These are phyloP conservation scores for Hyphodiscus sp. DNA, from an alignment of 2,329 filamentous ascomycete genomes.

Conservation along the genomic window DNA sequence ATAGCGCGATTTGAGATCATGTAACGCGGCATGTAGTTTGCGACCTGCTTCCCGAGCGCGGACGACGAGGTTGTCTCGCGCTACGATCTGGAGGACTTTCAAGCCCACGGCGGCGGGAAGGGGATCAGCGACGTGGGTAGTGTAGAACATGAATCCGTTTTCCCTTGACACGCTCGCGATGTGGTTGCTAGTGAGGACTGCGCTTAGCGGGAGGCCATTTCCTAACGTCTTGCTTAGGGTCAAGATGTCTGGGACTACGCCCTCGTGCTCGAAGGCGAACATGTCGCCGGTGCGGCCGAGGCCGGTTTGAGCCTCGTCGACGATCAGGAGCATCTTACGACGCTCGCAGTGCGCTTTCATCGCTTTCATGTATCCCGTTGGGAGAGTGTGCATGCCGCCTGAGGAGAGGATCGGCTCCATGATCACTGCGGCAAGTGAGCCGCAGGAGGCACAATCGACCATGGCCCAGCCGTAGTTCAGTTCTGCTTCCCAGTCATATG, in stretches of 20 bases:
- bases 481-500: slow-evolving; percentile 60
- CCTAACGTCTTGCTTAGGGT: slow-evolving; percentile 56
- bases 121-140: slow-evolving; percentile 58
- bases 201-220: slow-evolving; percentile 51
- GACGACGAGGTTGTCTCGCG: slow-evolving; percentile 44
- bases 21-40: slow-evolving; percentile 43
- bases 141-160: slow-evolving; percentile 49
- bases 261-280: slow-evolving; percentile 52
- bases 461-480: slow-evolving; percentile 55
- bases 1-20: slow-evolving; percentile 43
- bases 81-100: slow-evolving; percentile 56
- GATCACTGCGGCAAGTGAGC: slow-evolving; percentile 57
- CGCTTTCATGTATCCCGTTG: slow-evolving; percentile 49
- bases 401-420: slow-evolving; percentile 41
- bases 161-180: slow-evolving; percentile 45
- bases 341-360: slow-evolving; percentile 48
- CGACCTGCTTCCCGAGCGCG: slow-evolving; percentile 40
- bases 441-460: slow-evolving; percentile 52
- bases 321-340: slow-evolving; percentile 50
- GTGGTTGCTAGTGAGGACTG: slow-evolving; percentile 48
- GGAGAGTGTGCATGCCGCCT: slow-evolving; percentile 54
- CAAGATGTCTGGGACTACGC: slow-evolving; percentile 50
- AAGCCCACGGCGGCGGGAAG: slow-evolving; percentile 52
- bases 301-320: slow-evolving; percentile 55
- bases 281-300: slow-evolving; percentile 50